Conservation (phyloP, 768 basidiomycete genomes). For the Rhizopogon rudus region DNA sequence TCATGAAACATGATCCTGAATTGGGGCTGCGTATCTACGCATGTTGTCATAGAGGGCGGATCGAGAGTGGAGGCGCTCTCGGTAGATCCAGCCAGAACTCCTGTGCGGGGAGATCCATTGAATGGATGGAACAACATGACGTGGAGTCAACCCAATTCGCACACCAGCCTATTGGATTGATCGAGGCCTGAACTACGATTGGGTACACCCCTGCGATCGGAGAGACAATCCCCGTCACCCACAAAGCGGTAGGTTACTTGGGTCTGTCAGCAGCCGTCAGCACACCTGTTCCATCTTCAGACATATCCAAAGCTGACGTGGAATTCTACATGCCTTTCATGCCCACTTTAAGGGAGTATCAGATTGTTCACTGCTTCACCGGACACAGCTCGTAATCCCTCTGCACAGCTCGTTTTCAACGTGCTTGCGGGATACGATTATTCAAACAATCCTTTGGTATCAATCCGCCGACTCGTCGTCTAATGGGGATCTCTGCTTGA, state of each 20-base stretch:
- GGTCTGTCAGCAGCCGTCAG: conserved; percentile 5
- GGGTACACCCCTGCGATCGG: conserved; percentile 16
- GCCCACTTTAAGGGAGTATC: conserved; percentile 56
- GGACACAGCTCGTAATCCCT: conserved; percentile 42
- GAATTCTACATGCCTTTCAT: conserved; percentile 34
- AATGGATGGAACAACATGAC: conserved; percentile 13
- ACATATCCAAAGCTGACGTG: conserved; percentile 39
- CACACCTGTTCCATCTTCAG: conserved; percentile 32
- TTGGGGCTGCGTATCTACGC: conserved; percentile 2
- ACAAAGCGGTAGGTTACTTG: conserved; percentile 21
- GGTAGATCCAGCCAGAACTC: conserved; percentile 16
- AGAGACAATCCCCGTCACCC: conserved; percentile 31
- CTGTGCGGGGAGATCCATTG: conserved; percentile 22
- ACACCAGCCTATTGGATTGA: conserved; percentile 22
- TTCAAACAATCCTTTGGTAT: conserved; percentile 54
- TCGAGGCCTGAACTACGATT: conserved; percentile 4
- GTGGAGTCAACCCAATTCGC: conserved; percentile 15
- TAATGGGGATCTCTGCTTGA: conserved; percentile 64
- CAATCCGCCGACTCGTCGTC: conserved; percentile 50
- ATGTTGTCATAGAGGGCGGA: conserved; percentile 3
- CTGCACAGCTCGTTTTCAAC: conserved; percentile 65
- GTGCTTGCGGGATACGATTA: conserved; percentile 60
- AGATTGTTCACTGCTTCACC: conserved; percentile 46
- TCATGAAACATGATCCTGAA: not conserved
- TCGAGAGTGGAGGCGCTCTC: conserved; percentile 12